Conservation (phyloP, 2,329 filamentous ascomycete genomes). For the Aspergillus ruber region DNA sequence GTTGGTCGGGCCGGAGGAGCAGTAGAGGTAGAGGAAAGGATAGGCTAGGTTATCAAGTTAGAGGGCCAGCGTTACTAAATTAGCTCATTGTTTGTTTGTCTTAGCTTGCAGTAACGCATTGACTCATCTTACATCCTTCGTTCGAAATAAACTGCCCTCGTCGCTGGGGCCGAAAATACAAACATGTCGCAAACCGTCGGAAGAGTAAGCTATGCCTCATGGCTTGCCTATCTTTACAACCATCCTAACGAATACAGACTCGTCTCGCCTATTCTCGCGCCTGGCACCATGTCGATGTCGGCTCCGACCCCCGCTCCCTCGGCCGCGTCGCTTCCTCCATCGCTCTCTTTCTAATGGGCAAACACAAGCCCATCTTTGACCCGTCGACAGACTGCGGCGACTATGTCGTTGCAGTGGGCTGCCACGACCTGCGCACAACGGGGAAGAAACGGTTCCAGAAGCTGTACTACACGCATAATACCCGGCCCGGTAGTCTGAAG, state of each 20-base stretch:
- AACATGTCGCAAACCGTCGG: constrained; percentile 42
- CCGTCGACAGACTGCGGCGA: constrained; percentile 97
- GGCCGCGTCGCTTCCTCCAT: constrained; percentile 85
- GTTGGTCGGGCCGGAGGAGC: neutral
- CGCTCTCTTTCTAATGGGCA: constrained; percentile 87
- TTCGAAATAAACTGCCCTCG: neutral
- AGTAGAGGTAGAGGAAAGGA: too few species aligned
- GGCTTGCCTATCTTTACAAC: neutral
- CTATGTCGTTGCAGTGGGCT: constrained; percentile 93
- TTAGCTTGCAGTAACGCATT: too few species aligned
- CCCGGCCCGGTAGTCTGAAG: constrained; percentile 77
- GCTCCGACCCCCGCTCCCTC: constrained; percentile 67
- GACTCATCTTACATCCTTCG: neutral
- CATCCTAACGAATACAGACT: constrained; percentile 52
- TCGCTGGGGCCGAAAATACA: neutral
- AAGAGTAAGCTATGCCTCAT: constrained; percentile 27
- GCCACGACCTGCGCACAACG: constrained; percentile 77
- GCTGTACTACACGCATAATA: constrained; percentile 91
- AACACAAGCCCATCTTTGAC: constrained; percentile 97
- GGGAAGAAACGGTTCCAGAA: constrained; percentile 92
- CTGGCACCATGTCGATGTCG: constrained; percentile 85
- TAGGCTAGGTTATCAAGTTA: too few species aligned
- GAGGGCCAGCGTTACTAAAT: too few species aligned
- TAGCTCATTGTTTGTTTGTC: too few species aligned
- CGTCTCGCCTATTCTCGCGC: constrained; percentile 91